A percentile compares a stretch with the other conserved stretches of the same genome.
Evolutionary conservation across 345 rosid species (phyloP).

Genomic region (Acer yangbiense): DNA sequence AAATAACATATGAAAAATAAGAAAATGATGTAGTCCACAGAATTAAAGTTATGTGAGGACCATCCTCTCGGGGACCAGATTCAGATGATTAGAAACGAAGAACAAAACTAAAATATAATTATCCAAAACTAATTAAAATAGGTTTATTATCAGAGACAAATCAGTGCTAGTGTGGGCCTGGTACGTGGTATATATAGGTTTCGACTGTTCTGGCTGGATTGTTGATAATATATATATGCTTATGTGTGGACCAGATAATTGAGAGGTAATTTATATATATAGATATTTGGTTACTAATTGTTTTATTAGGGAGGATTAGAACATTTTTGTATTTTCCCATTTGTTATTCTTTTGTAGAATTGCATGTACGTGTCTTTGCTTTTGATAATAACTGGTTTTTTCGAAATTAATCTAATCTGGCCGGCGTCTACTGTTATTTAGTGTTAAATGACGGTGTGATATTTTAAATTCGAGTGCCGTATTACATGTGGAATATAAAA

Average conservation of each 20-base stretch:
- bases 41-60: slow-evolving; percentile 2
- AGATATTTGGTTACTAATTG: background rate
- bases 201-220: background rate
- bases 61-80: background rate
- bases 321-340: slow-evolving; percentile 1
- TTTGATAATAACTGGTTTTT: slow-evolving; percentile 1
- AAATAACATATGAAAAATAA: background rate
- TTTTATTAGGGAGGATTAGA: background rate
- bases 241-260: background rate
- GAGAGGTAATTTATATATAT: no score
- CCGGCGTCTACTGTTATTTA: no score
- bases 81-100: background rate
- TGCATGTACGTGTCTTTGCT: background rate
- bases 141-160: background rate
- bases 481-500: no score
- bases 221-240: background rate
- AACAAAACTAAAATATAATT: background rate
- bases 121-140: background rate
- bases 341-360: background rate
- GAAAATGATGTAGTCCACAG: background rate
- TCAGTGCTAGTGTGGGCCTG: slow-evolving; percentile 2
- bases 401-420: no score
- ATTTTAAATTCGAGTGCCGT: no score
- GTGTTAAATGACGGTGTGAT: no score
- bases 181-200: background rate